phyloP scores from a whole-genome alignment of 2,329 filamentous ascomycete genomes.

The Dryadomyces quercivorus region DNA sequence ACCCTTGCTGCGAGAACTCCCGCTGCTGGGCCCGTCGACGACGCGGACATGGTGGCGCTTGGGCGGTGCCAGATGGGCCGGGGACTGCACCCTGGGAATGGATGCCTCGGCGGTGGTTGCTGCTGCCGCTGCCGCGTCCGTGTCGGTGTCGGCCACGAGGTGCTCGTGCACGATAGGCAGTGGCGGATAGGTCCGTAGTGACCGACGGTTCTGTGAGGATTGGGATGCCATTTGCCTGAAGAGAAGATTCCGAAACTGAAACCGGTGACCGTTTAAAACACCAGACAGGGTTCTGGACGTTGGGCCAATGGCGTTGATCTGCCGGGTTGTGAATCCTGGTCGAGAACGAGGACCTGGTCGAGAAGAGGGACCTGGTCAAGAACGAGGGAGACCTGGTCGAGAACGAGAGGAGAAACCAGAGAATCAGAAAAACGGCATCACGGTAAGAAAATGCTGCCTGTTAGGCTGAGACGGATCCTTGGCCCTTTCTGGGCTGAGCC shows the following conservation, averaged over 20 bases:
- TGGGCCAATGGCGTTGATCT: no score
- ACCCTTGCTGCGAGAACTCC: neutral
- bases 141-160: constrained; percentile 8
- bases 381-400: no score
- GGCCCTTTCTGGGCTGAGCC: neutral
- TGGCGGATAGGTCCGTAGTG: constrained; percentile 15
- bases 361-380: no score
- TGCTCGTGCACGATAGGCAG: constrained; percentile 28
- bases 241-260: no score
- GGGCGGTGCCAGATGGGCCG: no score
- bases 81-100: neutral
- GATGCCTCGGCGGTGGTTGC: neutral
- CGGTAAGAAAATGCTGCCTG: neutral
- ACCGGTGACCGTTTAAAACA: no score
- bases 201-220: constrained; percentile 14
- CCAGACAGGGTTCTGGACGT: no score
- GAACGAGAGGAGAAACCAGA: neutral
- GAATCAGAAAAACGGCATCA: neutral
- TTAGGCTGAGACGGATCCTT: neutral
- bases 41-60: neutral
- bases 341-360: no score
- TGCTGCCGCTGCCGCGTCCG: no score
- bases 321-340: no score
- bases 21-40: neutral
- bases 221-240: constrained; percentile 1